Conservation (phyloP, 768 basidiomycete species). For the Serpula lacrymans region DNA sequence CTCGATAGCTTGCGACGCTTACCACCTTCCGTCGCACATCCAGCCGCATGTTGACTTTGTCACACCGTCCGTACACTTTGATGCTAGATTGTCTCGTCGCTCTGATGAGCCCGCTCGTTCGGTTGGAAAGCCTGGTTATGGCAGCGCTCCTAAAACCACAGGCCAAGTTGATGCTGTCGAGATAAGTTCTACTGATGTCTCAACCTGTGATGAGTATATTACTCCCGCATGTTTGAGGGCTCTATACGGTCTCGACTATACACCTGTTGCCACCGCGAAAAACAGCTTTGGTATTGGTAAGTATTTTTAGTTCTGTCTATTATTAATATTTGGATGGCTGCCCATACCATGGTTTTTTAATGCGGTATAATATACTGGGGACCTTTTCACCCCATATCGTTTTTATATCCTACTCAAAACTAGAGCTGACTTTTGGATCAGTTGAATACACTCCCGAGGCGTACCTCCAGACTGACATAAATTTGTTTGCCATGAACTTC, state of each 20-base stretch:
- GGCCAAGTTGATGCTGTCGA: neutral
- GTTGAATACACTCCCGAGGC: constrained; percentile 42
- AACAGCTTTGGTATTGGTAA: constrained; percentile 38
- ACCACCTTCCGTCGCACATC: constrained; percentile 32
- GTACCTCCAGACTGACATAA: constrained; percentile 39
- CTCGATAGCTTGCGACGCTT: constrained; percentile 27
- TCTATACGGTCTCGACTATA: constrained; percentile 31
- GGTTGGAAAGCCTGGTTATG: neutral
- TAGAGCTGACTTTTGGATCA: no score
- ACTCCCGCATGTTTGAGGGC: constrained; percentile 37
- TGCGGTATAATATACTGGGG: no score
- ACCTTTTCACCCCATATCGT: no score
- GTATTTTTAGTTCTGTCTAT: no score
- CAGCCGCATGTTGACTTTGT: constrained; percentile 36
- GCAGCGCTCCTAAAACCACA: neutral
- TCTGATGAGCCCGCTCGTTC: constrained; percentile 4
- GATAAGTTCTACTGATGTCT: constrained; percentile 15
- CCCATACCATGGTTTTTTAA: no score
- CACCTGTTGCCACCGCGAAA: constrained; percentile 21
- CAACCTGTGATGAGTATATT: constrained; percentile 27
- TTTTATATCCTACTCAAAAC: no score
- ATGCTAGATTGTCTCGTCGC: constrained; percentile 23
- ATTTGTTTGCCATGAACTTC: constrained; percentile 40
- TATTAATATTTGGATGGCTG: no score
- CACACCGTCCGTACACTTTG: constrained; percentile 33